Evolutionary conservation across 2,329 filamentous ascomycete species (phyloP).

Genomic region (Gyromitra esculenta): DNA sequence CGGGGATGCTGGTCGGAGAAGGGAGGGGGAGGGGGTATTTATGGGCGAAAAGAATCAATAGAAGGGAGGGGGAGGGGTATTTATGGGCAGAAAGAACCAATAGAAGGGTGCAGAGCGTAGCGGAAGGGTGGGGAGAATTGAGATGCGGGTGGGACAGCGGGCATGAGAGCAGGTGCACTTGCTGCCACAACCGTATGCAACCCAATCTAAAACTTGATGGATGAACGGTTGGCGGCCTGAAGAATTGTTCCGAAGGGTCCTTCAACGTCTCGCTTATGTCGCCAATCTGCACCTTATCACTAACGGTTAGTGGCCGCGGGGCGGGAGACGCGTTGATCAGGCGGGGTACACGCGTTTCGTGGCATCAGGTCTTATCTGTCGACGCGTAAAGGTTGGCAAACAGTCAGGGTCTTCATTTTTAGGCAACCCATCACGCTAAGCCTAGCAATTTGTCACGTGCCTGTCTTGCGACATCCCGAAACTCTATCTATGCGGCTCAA

Average conservation of each 20-base stretch:
- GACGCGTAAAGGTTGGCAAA: neutral
- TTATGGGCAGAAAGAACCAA: constrained; percentile 9
- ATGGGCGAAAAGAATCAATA: neutral
- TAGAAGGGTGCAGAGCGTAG: neutral
- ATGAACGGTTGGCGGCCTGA: constrained; percentile 41
- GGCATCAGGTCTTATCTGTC: constrained; percentile 31
- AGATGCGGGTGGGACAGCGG: constrained; percentile 34
- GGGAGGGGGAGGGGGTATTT: constrained; percentile 25
- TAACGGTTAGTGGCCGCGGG: constrained; percentile 42
- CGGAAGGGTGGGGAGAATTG: neutral
- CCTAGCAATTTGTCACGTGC: constrained; percentile 27
- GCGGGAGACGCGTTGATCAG: constrained; percentile 40
- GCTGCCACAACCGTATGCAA: constrained; percentile 9
- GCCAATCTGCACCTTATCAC: constrained; percentile 44
- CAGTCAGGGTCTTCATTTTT: constrained; percentile 13
- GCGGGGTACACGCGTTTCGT: constrained; percentile 32
- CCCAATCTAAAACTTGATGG: constrained; percentile 26
- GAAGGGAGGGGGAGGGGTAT: constrained; percentile 24
- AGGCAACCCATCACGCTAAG: constrained; percentile 36
- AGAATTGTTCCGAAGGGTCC: constrained; percentile 41
- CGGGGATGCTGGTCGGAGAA: neutral
- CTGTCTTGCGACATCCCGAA: constrained; percentile 14
- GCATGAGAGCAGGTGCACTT: constrained; percentile 28
- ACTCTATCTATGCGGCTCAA: constrained; percentile 25
- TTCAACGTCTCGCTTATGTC: constrained; percentile 41